Evolutionary conservation across 768 basidiomycete species (phyloP), one percentile per base, ranked within the genome.

Genomic region (Podaxis rugospora): DNA sequence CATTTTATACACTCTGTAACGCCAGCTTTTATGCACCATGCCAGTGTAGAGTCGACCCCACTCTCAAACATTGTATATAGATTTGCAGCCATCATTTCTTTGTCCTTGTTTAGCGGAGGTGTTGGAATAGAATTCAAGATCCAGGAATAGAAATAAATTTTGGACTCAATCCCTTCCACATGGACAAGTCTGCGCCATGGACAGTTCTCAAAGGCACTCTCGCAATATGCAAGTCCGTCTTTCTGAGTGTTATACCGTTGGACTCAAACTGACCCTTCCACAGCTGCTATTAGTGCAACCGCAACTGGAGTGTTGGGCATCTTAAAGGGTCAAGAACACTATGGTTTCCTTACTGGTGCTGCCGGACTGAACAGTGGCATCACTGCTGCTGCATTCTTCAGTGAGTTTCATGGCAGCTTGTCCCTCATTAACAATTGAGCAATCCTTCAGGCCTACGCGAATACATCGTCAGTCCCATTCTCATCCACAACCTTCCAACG

Each of bases 161-260:
- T 47, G 32, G 56, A 47, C 27, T n/a, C 25, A 21, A 25, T 21
- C 36, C 16, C 11, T 10, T 27, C 49, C 42, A 39, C 55, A 76
- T 76, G 78, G 70, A 75, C 47, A 61, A 70, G 32, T 70, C 71
- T 25, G 69, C 73, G 50, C 49, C 71, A 51, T 69, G 70, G 61
- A 84, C 80, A 27, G 76, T 91, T 49, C 76, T 79, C 28, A 75
- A 81, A 59, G 87, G 88, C 59, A 83, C 87, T 27, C 67, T 82
- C 63, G 72, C 81, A 74, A 84, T 87, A 86, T 92, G 90, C 89
- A 82, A 88, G 90, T 91, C 84, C 85, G 87, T 88, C 78, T 76
- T 75, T 61, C 64, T 63, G 35, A 47, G 46, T 27, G 61, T 65
- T 68, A 73, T 71, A 67, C 66, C 62, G 69, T 67, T 68, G 64